These are phyloP conservation scores for Euphorbia schlechtendalii DNA, from an alignment of 441 rosid genomes.

Conservation along the genomic window DNA sequence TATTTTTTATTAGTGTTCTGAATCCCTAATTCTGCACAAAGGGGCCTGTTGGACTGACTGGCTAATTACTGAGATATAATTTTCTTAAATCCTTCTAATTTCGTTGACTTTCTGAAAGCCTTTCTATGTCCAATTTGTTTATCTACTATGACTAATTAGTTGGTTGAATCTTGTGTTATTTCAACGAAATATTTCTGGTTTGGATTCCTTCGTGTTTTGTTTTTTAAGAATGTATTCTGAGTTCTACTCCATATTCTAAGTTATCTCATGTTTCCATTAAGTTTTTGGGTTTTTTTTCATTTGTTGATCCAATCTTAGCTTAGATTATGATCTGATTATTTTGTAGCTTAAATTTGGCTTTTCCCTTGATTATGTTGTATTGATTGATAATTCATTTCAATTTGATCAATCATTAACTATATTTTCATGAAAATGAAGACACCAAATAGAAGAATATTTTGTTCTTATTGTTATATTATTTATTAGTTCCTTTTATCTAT, in stretches of 20 bases:
- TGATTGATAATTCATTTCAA: not conserved
- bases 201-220: not conserved
- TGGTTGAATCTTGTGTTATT: slow-evolving; percentile 11
- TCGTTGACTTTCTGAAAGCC: no score
- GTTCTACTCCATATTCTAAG: not conserved
- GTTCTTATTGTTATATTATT: no score
- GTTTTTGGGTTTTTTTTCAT: slow-evolving; percentile 10
- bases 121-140: no score
- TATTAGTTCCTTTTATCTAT: not conserved
- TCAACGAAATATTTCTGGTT: not conserved
- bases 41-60: no score
- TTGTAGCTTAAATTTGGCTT: not conserved
- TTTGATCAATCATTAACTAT: no score
- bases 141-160: slow-evolving; percentile 6
- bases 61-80: no score
- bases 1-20: no score
- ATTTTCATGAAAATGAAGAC: no score
- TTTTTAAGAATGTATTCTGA: slow-evolving; percentile 4
- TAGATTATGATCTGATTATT: slow-evolving; percentile 13
- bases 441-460: no score
- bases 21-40: no score
- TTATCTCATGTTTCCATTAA: slow-evolving; percentile 5
- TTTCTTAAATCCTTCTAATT: no score
- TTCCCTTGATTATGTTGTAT: not conserved
- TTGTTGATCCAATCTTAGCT: not conserved